Base-by-base conservation (phyloP, 2,329 filamentous ascomycete species). In the Pseudogymnoascus sp. region DNA sequence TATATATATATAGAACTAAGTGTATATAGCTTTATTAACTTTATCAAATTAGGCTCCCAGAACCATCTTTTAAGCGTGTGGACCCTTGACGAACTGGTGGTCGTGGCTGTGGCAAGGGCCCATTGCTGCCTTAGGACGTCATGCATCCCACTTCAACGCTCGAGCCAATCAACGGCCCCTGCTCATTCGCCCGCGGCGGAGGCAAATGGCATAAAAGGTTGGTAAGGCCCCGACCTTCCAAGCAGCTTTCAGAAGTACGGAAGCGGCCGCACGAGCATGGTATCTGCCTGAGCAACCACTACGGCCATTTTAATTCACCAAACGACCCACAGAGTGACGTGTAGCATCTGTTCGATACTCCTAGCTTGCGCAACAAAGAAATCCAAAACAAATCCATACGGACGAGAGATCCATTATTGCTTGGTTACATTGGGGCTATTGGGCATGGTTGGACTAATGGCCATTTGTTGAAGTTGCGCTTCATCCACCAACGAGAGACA, bases 201-300 rank as follows among this genome's bases (percentile, higher is more conserved):
- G 50, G 50, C 50, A 56, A 56, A 56, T 56, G 50, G 50, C 50
- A 56, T 56, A 56, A 56, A 56, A 56, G 50, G 50, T 33, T 56
- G 50, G 4, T 56, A 56, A 56, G 50, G 50, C 50, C 50, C 50
- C 50, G 50, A 56, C 50, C 50, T 56, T 56, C 50, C 29, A 56
- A 56, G 50, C 50, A 56, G 9, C 50, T 56, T 56, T 56, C 50
- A 56, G 50, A 56, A 56, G 50, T 56, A 56, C 50, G 50, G 50
- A 56, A 56, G 50, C 50, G 50, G 50, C 50, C 50, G 50, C 50
- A 56, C 50, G 50, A 56, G 50, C 50, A 56, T 56, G 50, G 50
- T 56, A 56, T 56, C 50, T 33, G 29, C 50, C 50, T 56, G 50
- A 56, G 50, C 50, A 56, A 56, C 50, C 50, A 56, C 46, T 56